These are phyloP conservation scores for Dalbergia oliveri DNA, from an alignment of 306 rosid species.

Conservation along the genomic window DNA sequence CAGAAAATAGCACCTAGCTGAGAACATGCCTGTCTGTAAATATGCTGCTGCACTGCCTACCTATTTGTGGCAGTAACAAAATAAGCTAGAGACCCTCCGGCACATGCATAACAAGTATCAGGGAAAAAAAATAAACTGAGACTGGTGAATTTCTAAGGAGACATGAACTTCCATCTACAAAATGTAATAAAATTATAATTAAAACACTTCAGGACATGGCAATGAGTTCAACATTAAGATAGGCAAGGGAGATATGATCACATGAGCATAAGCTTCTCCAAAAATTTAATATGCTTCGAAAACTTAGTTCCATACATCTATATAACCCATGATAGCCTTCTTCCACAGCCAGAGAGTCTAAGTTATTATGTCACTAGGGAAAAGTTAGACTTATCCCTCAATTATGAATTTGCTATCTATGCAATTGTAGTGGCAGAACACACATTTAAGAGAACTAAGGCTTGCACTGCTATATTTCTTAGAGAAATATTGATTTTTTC, in stretches of 20 bases:
- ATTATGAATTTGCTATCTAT: too few species aligned
- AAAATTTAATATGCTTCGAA: neutral
- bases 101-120: neutral
- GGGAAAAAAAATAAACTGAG: neutral
- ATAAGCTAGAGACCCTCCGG: constrained; percentile 11
- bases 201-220: neutral
- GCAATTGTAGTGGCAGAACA: too few species aligned
- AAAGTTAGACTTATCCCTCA: neutral
- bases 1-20: constrained; percentile 59
- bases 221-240: constrained; percentile 22
- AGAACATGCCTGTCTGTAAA: constrained; percentile 74
- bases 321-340: neutral
- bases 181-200: constrained; percentile 3
- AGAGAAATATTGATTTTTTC: too few species aligned
- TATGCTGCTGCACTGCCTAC: constrained; percentile 90
- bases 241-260: constrained; percentile 2
- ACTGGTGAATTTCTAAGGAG: constrained; percentile 22
- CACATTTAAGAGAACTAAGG: too few species aligned
- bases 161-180: constrained; percentile 9
- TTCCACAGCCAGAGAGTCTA: neutral
- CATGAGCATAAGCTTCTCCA: neutral
- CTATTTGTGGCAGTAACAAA: constrained; percentile 46
- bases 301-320: neutral
- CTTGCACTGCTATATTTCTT: too few species aligned
- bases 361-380: neutral